phyloP scores from a whole-genome alignment of 768 basidiomycete genomes.

The Boletus barrowsii region DNA sequence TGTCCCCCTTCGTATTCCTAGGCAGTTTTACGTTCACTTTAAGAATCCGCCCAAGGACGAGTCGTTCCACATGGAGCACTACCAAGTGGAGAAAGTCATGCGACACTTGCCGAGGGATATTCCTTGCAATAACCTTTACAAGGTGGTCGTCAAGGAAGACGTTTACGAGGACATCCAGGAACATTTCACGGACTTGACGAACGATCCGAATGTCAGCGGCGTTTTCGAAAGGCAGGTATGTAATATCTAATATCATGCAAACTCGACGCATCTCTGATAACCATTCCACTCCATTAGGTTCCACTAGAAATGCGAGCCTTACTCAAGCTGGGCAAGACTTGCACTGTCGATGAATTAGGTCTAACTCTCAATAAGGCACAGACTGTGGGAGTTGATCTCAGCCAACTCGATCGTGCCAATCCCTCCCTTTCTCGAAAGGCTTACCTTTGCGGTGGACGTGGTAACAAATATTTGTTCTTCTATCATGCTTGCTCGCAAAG shows the following conservation, averaged over 20 bases:
- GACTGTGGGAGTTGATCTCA: slow-evolving; percentile 76
- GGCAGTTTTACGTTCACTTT: slow-evolving; percentile 92
- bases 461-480: slow-evolving; percentile 78
- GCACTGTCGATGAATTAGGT: slow-evolving; percentile 58
- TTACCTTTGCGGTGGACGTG: slow-evolving; percentile 72
- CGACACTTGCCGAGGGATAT: slow-evolving; percentile 78
- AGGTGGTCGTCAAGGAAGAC: slow-evolving; percentile 78
- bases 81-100: slow-evolving; percentile 68
- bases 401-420: slow-evolving; percentile 67
- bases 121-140: slow-evolving; percentile 77
- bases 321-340: slow-evolving; percentile 81
- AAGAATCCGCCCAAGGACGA: slow-evolving; percentile 64
- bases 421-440: slow-evolving; percentile 55
- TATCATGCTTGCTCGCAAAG: slow-evolving; percentile 81
- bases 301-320: slow-evolving; percentile 81
- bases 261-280: background rate
- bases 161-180: slow-evolving; percentile 81
- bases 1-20: slow-evolving; percentile 79
- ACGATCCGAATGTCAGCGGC: slow-evolving; percentile 92
- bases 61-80: slow-evolving; percentile 66
- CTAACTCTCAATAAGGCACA: slow-evolving; percentile 82
- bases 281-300: slow-evolving; percentile 44
- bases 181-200: slow-evolving; percentile 89
- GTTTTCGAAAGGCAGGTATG: slow-evolving; percentile 89
- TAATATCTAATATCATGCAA: background rate